phyloP scores from a whole-genome alignment of 805 yeast genomes.

The Ogataea trehaloabstinens region DNA sequence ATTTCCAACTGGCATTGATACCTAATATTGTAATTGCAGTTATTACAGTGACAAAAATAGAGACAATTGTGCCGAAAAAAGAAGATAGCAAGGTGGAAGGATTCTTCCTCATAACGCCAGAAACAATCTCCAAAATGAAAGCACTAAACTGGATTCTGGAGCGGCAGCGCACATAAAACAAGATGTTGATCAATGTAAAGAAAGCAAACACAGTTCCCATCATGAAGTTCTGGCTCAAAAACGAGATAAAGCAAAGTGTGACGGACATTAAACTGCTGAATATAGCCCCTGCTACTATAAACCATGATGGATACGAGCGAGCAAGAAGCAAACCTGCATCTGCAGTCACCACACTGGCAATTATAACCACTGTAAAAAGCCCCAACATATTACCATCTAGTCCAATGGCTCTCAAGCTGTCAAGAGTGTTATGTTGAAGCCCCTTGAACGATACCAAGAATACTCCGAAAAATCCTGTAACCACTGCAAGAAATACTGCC shows the following conservation, averaged over 20 bases:
- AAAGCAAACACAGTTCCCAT: slow-evolving; percentile 62
- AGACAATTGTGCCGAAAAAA: slow-evolving; percentile 4
- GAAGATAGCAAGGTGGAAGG: slow-evolving; percentile 54
- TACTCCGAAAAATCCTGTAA: slow-evolving; percentile 16
- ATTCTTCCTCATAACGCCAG: slow-evolving; percentile 65
- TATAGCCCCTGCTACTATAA: slow-evolving; percentile 6
- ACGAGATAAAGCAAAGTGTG: slow-evolving; percentile 67
- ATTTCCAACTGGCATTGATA: slow-evolving; percentile 40
- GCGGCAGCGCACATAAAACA: slow-evolving; percentile 12
- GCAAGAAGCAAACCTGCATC: slow-evolving; percentile 1
- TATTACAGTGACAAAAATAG: slow-evolving; percentile 1
- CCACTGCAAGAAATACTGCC: slow-evolving; percentile 36
- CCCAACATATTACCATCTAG: not conserved
- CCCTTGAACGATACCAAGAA: not conserved
- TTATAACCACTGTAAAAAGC: not conserved
- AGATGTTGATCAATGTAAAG: slow-evolving; percentile 10
- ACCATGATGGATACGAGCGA: slow-evolving; percentile 3
- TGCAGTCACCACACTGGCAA: slow-evolving; percentile 1
- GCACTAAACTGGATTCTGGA: slow-evolving; percentile 27
- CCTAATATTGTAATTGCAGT: slow-evolving; percentile 32
- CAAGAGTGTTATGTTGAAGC: not conserved
- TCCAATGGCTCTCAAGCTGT: not conserved
- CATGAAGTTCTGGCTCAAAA: slow-evolving; percentile 63
- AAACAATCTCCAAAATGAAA: slow-evolving; percentile 35
- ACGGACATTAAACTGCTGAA: slow-evolving; percentile 47